Base-by-base conservation (phyloP, 108 stramenopile species). In the Hondaea fermentalgiana region DNA sequence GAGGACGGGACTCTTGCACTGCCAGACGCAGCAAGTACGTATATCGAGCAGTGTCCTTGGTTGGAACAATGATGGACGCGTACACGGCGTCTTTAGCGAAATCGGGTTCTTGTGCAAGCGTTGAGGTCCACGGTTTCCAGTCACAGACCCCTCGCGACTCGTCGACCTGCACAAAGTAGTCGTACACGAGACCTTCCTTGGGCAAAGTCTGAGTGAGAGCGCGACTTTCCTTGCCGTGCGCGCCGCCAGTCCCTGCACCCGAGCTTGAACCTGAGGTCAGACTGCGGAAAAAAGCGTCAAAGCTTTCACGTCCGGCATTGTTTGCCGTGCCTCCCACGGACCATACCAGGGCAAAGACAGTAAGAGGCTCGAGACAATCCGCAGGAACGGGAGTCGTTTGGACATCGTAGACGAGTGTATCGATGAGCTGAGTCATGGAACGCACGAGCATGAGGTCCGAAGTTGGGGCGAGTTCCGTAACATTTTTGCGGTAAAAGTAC, bases 381-480 rank as follows among this genome's bases (percentile, higher is more conserved):
- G 64, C 2, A 69, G 64, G 64, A 0, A 69, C 64, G 5, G 58
- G 28, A 14, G 55, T 5, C 5, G 16, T 21, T 58, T 57, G 57
- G 21, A 44, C 59, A 19, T 87, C 23, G 60, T 45, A 44, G 91
- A 69, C 64, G 10, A 69, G 42, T 1, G 76, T 53, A 6, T 53
- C 76, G 51, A 83, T n/a, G 5, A 83, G 25, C 28, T 83, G 45
- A 12, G 76, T 83, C 51, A 83, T n/a, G 6, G 49, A n/a, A 8
- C 23, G 76, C 51, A 83, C 76, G 0, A 83, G 76, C 76, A 83
- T 83, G 0, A 28, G 45, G 19, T 53, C 76, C 89, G 89, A 58
- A 91, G 58, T 91, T 55, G 94, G 94, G 43, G 94, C 94, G 92
- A 95, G 94, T 44, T 95, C 88, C 58, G 95, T 94, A 58, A 95